Evolutionary conservation across 768 basidiomycete species (phyloP).

Genomic region (Mycena crocata): DNA sequence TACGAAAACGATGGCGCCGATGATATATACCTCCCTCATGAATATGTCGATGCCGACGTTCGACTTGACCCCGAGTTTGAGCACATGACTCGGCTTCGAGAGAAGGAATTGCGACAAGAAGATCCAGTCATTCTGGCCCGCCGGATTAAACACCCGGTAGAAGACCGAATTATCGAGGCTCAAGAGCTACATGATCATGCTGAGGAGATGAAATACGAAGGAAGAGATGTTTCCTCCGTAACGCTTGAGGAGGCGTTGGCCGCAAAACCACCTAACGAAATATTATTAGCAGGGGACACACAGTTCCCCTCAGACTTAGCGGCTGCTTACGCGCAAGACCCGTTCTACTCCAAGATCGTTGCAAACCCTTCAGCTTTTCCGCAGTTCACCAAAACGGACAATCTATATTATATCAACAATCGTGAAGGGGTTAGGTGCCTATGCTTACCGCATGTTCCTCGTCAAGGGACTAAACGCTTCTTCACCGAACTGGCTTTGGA

Average conservation of each 20-base stretch:
- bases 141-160: neutral
- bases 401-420: neutral
- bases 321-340: neutral
- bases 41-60: neutral
- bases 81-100: neutral
- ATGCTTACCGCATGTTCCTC: neutral
- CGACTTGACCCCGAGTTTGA: slow-evolving; percentile 8
- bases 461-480: neutral
- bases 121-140: neutral
- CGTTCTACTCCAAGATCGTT: neutral
- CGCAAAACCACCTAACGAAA: neutral
- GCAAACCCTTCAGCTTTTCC: neutral
- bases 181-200: neutral
- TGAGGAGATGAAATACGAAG: neutral
- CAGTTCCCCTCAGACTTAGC: neutral
- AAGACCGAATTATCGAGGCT: neutral
- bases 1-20: neutral
- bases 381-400: neutral
- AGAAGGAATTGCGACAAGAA: neutral
- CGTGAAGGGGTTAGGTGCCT: neutral
- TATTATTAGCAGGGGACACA: neutral
- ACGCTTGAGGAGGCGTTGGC: neutral
- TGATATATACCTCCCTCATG: neutral
- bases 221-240: neutral
- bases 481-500: neutral